Conservation (phyloP, 225 moss, liverwort and hornwort species). For the Takakia lepidozioides region DNA sequence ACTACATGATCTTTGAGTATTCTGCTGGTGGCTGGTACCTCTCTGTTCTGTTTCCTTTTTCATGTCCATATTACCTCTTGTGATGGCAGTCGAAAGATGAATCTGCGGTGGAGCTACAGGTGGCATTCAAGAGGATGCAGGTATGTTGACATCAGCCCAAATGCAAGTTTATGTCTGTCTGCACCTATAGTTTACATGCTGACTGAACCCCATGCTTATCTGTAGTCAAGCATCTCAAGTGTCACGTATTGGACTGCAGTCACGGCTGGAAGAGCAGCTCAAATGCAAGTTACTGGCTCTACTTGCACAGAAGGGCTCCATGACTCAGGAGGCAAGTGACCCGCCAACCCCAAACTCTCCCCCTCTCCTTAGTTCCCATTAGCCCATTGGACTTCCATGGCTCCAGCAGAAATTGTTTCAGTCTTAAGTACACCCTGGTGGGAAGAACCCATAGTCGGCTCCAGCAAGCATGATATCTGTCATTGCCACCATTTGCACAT, state of each 20-base stretch:
- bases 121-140: slow-evolving; percentile 61
- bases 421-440: too few relatives aligned
- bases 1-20: too few relatives aligned
- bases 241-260: slow-evolving; percentile 14
- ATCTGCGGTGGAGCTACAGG: slow-evolving; percentile 51
- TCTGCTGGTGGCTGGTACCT: too few relatives aligned
- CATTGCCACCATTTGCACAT: too few relatives aligned
- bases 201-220: too few relatives aligned
- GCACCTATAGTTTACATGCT: slow-evolving; percentile 59
- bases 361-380: too few relatives aligned
- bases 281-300: slow-evolving; percentile 58
- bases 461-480: too few relatives aligned
- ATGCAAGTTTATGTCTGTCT: too few relatives aligned
- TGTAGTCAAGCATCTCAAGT: neutral
- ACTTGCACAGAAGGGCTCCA: slow-evolving; percentile 56
- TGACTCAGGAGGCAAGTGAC: slow-evolving; percentile 59
- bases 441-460: too few relatives aligned
- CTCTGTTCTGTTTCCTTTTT: neutral
- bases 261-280: slow-evolving; percentile 61
- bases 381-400: too few relatives aligned
- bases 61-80: neutral
- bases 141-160: slow-evolving; percentile 14
- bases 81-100: slow-evolving; percentile 57
- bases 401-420: too few relatives aligned
- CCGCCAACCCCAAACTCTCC: too few relatives aligned